Base-by-base conservation (phyloP, 1,284 basidiomycete species). In the Ganoderma lucidum region DNA sequence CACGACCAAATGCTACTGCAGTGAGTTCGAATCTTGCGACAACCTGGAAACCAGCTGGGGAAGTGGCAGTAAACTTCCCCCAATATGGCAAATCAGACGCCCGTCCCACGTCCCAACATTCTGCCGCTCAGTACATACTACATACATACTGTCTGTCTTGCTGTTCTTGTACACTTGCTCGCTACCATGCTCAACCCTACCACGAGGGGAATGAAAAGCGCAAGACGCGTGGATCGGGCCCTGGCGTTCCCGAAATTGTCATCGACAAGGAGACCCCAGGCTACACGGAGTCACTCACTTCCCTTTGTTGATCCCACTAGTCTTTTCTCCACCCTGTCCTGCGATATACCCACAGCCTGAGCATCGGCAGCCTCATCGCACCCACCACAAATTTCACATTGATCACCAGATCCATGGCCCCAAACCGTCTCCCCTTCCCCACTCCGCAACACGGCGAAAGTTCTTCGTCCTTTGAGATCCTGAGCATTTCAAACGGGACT, bases 351-450 rank as follows among this genome's bases (percentile, higher is more conserved):
- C 75, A 9, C 73, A 71, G 12, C 79, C 76, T 51, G 74, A 9
- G 78, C 78, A 70, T 81, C 78, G 3, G 80, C 79, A 14, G 74
- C 79, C 73, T 78, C 68, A 80, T 77, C 28, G 78, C 77, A 35
- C 73, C 65, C 64, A 75, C 77, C 44, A 80, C 80, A 58, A 78
- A 66, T 45, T 78, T 76, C 23, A 74, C 74, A 68, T 72, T 79
- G 65, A 80, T 78, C 23, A 78, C 74, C 37, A 69, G 59, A 65
- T 80, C 78, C 72, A 81, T 74, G 58, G 78, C 79, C 80, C 80
- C 23, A 81, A 66, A 80, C 79, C 28, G 80, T 80, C 76, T 81
- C 80, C 39, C 75, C 75, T n/a, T 73, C 73, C 14, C 76, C 74
- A 64, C 76, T 73, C 71, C 2, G 80, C 80, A 56, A 81, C 80